Evolutionary conservation across 495 filamentous ascomycete genomes (phyloP), one percentile per base, ranked within the genome.

Genomic region (Neurospora pannonica): DNA sequence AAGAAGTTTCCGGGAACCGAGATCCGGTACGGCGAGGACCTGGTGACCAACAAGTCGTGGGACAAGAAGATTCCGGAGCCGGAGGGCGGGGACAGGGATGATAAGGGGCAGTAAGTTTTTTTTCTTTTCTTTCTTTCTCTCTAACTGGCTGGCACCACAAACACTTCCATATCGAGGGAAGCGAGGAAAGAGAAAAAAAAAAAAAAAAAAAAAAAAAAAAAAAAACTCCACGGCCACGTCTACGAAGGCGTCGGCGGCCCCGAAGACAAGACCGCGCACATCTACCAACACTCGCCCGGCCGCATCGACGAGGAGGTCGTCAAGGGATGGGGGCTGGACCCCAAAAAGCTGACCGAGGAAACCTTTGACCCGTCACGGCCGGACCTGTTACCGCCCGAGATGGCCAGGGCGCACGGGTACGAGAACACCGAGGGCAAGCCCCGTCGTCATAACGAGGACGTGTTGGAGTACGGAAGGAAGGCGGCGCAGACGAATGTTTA

Each of bases 21-120:
- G 13, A 78, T 83, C 43, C 75, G 75, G 31, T 78, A 79, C 38
- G 82, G 78, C 70, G 72, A 80, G 10, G 79, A 84, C 36, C 31
- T 82, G 2, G 77, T 77, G 46, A 82, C 83, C 21, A 84, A 81
- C 74, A 73, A 70, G 17, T 71, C 81, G 36, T 81, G 81, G 76
- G 76, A 83, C 78, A 81, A 78, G 42, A 76, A 78, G 9, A 83
- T 84, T 38, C 82, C 83, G 15, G 78, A 77, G 24, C 76, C 80
- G 39, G 83, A 85, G 70, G 83, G 83, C n/a, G 84, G 84, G 0
- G 77, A 77, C 13, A 37, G 81, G 7, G 83, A 84, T 74, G 78
- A 79, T 9, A 79, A 75, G 28, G 81, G 82, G 34, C 76, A 79
- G 84, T 85, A 74, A 73, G 77, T 42, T 39, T 11, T 46, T 5